These are phyloP conservation scores for Microbotryomycetes sp. DNA, from an alignment of 1,284 basidiomycete genomes.

Conservation along the genomic window DNA sequence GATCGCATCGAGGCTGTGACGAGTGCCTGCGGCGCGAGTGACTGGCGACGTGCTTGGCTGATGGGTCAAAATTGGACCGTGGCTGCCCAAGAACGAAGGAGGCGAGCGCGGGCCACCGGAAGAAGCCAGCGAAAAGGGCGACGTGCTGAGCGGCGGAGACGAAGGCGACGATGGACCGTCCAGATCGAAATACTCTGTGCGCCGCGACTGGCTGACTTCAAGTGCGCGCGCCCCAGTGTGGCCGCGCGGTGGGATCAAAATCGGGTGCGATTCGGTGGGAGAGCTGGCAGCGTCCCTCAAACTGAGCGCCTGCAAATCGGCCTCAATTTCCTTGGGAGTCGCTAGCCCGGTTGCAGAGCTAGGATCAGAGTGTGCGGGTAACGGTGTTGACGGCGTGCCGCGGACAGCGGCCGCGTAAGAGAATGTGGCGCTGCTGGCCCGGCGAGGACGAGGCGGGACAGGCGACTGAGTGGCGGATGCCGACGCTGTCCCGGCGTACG, in stretches of 20 bases:
- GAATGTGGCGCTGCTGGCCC: background rate
- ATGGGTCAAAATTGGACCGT: background rate
- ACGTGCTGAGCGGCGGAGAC: background rate
- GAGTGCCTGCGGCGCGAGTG: background rate
- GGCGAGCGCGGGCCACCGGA: background rate
- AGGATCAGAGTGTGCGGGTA: background rate
- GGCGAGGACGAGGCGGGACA: background rate
- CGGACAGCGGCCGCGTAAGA: slow-evolving; percentile 5
- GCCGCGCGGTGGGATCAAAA: background rate
- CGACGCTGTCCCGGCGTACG: background rate
- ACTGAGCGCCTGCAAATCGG: background rate
- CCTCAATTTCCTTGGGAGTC: background rate
- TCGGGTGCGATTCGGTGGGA: background rate
- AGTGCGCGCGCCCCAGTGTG: background rate
- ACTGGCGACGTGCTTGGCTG: background rate
- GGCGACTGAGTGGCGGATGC: background rate
- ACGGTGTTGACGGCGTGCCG: background rate
- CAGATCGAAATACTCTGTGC: background rate
- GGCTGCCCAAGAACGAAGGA: background rate
- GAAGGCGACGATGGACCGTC: background rate
- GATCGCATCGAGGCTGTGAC: slow-evolving; percentile 6
- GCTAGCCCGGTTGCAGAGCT: background rate
- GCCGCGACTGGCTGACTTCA: no score
- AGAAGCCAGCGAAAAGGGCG: background rate
- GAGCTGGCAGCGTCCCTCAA: background rate